phyloP scores from a whole-genome alignment of 1,284 basidiomycete species.

The Erythrobasidium hasegawianum region DNA sequence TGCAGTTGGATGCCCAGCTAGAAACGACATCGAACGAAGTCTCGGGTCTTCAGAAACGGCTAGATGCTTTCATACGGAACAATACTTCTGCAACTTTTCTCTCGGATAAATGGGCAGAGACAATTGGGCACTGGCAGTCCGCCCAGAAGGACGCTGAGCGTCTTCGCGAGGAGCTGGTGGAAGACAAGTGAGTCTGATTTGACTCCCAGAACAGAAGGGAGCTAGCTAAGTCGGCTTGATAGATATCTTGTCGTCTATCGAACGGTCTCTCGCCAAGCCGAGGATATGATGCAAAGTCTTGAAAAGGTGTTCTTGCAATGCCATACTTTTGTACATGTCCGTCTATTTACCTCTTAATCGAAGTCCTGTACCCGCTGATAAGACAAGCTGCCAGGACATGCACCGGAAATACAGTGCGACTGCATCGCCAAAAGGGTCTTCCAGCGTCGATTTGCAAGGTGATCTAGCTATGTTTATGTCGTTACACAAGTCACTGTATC shows the following conservation, averaged over 20 bases:
- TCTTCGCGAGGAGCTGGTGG: conserved; percentile 81
- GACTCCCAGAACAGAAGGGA: background rate
- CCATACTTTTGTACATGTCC: conserved; percentile 55
- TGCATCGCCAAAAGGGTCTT: background rate
- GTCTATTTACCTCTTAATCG: no score
- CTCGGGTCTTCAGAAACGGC: conserved; percentile 60
- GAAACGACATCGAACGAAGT: conserved; percentile 67
- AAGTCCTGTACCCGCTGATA: no score
- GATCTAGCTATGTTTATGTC: conserved; percentile 17
- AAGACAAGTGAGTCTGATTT: conserved; percentile 59
- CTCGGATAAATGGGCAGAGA: conserved; percentile 64
- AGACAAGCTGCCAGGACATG: background rate
- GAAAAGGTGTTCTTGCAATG: conserved; percentile 83
- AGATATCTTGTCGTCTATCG: conserved; percentile 86
- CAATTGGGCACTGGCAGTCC: conserved; percentile 70
- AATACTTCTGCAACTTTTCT: conserved; percentile 53
- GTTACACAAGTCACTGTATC: conserved; percentile 28
- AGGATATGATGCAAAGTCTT: conserved; percentile 92
- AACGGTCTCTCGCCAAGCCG: conserved; percentile 84
- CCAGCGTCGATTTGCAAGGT: background rate
- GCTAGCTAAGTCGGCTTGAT: background rate
- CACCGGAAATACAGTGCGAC: background rate
- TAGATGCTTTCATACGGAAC: conserved; percentile 57
- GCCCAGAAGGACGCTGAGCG: conserved; percentile 75
- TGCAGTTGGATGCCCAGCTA: conserved; percentile 72